Percentiles rank a stretch among this genome's conserved stretches.
Conservation (phyloP, 257 asterid species). For the Przewalskia tangutica region DNA sequence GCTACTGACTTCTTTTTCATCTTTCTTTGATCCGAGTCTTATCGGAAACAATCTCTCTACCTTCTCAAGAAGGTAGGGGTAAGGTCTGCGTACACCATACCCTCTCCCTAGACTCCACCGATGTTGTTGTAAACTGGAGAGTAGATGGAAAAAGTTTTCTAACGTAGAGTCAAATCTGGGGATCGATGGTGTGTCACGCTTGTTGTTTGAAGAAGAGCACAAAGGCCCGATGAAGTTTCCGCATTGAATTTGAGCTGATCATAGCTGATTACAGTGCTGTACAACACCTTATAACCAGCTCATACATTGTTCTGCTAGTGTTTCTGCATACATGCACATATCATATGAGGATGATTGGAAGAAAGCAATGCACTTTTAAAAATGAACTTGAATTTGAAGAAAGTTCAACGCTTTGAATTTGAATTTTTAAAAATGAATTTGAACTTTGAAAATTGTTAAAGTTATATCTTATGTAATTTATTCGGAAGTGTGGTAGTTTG, state of each 20-base stretch:
- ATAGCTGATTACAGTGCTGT: neutral
- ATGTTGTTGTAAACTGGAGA: neutral
- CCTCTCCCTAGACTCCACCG: too few relatives aligned
- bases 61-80: too few relatives aligned
- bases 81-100: too few relatives aligned
- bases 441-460: neutral
- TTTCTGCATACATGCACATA: neutral
- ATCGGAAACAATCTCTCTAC: too few relatives aligned
- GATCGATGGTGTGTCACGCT: neutral
- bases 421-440: too few relatives aligned
- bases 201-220: neutral
- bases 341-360: neutral
- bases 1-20: too few relatives aligned
- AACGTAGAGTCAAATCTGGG: neutral
- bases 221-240: neutral
- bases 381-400: neutral
- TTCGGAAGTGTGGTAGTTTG: neutral
- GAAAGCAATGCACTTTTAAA: neutral
- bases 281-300: neutral
- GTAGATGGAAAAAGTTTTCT: neutral
- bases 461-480: neutral
- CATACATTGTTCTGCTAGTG: neutral
- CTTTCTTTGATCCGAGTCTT: too few relatives aligned
- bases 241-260: neutral
- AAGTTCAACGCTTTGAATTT: neutral